Evolutionary conservation across 257 asterid genomes (phyloP).

Genomic region (Striga asiatica): DNA sequence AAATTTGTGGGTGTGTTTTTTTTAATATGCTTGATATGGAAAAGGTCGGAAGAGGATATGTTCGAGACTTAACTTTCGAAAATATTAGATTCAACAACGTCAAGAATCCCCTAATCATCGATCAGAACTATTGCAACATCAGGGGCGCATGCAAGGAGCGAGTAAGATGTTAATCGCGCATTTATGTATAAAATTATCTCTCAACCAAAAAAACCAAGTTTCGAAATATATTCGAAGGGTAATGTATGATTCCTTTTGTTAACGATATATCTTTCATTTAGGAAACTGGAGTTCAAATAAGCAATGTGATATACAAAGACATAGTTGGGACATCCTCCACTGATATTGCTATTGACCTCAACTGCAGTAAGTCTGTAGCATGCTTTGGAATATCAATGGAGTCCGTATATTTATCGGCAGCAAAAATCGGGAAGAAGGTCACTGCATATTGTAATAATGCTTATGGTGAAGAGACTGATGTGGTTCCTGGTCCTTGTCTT

Average conservation of each 20-base stretch:
- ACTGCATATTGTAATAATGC: slow-evolving; percentile 40
- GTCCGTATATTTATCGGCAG: slow-evolving; percentile 15
- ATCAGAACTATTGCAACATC: slow-evolving; percentile 42
- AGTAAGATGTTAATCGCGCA: too few relatives aligned
- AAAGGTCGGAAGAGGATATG: slow-evolving; percentile 50
- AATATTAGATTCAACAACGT: slow-evolving; percentile 34
- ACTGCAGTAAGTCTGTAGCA: slow-evolving; percentile 45
- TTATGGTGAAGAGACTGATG: slow-evolving; percentile 31
- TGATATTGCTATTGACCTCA: slow-evolving; percentile 37
- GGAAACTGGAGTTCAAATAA: slow-evolving; percentile 53
- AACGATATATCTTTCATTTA: too few relatives aligned
- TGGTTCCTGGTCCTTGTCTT: slow-evolving; percentile 44
- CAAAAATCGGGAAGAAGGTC: slow-evolving; percentile 16
- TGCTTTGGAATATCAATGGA: slow-evolving; percentile 37
- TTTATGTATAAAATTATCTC: too few relatives aligned
- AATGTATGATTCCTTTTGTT: too few relatives aligned
- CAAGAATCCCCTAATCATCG: slow-evolving; percentile 53
- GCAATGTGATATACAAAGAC: slow-evolving; percentile 28
- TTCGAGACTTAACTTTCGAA: slow-evolving; percentile 32
- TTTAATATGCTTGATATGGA: neutral
- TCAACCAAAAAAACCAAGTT: too few relatives aligned
- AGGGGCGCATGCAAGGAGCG: slow-evolving; percentile 27
- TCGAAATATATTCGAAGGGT: too few relatives aligned
- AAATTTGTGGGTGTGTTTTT: too few relatives aligned
- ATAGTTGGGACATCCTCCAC: slow-evolving; percentile 43